These are phyloP conservation scores for Penicillium canariense DNA, from an alignment of 495 filamentous ascomycete genomes.

Conservation along the genomic window DNA sequence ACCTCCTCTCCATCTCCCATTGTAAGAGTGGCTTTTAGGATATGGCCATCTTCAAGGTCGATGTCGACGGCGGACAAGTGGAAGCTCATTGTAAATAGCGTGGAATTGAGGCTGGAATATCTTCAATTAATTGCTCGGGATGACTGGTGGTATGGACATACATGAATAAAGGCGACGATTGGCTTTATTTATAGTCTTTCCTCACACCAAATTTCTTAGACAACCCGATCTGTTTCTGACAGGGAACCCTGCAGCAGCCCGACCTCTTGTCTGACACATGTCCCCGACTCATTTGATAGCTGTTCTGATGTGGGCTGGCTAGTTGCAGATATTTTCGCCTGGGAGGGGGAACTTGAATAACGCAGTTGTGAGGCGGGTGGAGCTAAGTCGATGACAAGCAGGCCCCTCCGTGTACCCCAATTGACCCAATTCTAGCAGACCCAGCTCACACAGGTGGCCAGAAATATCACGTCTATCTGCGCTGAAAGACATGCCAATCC, in stretches of 20 bases:
- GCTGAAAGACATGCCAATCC: background rate
- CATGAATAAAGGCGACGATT: background rate
- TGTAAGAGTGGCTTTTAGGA: slow-evolving; percentile 35
- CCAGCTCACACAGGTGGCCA: background rate
- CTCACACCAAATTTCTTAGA: background rate
- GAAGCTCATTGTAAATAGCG: slow-evolving; percentile 42
- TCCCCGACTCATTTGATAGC: slow-evolving; percentile 17
- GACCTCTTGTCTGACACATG: slow-evolving; percentile 20
- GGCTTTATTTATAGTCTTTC: background rate
- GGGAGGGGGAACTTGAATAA: background rate
- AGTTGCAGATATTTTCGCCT: slow-evolving; percentile 5
- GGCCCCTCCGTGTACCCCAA: too few relatives aligned
- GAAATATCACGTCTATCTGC: background rate
- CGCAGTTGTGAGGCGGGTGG: background rate
- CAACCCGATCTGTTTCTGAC: background rate
- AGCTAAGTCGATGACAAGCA: background rate
- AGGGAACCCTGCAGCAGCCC: slow-evolving; percentile 10
- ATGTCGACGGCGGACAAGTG: slow-evolving; percentile 36
- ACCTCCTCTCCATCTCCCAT: slow-evolving; percentile 28
- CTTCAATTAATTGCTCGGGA: slow-evolving; percentile 3
- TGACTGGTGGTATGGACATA: background rate
- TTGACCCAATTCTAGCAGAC: too few relatives aligned
- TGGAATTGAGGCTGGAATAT: background rate
- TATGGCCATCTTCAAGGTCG: slow-evolving; percentile 41
- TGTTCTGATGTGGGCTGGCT: slow-evolving; percentile 9